Base-by-base conservation (phyloP, 352 stramenopile species). In the Phytophthora podocarpi region DNA sequence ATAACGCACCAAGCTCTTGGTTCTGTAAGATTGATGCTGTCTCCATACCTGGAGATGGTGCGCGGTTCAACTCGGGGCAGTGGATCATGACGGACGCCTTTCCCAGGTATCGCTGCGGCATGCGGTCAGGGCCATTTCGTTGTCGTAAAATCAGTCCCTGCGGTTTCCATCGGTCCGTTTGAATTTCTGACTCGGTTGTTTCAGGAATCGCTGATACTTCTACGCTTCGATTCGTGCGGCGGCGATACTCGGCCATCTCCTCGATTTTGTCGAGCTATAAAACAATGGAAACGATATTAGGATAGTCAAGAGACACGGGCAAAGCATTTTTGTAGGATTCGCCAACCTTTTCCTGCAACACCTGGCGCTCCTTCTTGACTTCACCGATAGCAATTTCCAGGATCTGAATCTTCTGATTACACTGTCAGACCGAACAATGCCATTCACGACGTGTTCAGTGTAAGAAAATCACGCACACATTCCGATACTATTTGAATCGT, bases 141-240 rank as follows among this genome's bases (percentile, higher is more conserved):
- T 93, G 81, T 5, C 80, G 76, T 32, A 93, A 50, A 39, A 90
- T 84, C 5, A 93, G 50, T n/a, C 84, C 84, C 45, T 86, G 75
- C 2, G 84, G 84, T 34, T 78, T 78, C 84, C 84, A 93, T 9
- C 67, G 69, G 51, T 93, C 84, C 0, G 84, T 93, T 51, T 93
- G 84, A 59, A 90, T 80, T 18, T 86, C 77, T 0, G 54, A 61
- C 21, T 93, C 82, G 3, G 43, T 68, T 6, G 67, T 74, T 18
- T 81, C 67, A 1, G 72, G 51, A 6, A 78, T 50, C 0, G 67
- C 81, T 7, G 74, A 85, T 20, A 89, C 70, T n/a, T 72, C 78
- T 15, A 93, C 70, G 45, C 78, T 81, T 30, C 67, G 72, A 57
- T 93, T 90, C 20, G 82, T 93, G 15, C 57, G 67, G 11, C 69